Percentiles rank a stretch among this genome's conserved stretches.
Evolutionary conservation across 495 filamentous ascomycete species (phyloP).

Genomic region (Aspergillus indologenus): DNA sequence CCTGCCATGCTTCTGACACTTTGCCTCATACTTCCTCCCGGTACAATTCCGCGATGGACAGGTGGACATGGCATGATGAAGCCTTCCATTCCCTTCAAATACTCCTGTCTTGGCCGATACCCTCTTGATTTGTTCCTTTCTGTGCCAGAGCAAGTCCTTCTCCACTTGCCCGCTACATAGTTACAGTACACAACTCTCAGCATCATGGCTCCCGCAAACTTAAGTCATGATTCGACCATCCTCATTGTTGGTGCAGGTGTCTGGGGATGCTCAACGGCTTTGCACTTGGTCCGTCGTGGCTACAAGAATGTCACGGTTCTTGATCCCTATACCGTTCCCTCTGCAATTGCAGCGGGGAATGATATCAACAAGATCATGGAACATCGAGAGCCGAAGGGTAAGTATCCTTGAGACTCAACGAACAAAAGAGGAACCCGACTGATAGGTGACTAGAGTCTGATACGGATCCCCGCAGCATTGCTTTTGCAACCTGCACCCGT

Average conservation of each 20-base stretch:
- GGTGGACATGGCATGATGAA: neutral
- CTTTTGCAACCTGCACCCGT: conserved; percentile 33
- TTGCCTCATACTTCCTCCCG: too few relatives aligned
- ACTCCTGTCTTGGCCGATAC: neutral
- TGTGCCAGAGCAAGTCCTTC: neutral
- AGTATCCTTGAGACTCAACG: neutral
- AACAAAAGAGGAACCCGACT: neutral
- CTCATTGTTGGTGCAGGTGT: conserved; percentile 48
- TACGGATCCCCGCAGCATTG: conserved; percentile 30
- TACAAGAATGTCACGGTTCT: conserved; percentile 48
- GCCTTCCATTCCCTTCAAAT: neutral
- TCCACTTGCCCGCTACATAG: neutral
- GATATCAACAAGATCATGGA: conserved; percentile 59
- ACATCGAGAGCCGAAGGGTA: conserved; percentile 42
- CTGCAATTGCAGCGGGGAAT: conserved; percentile 52
- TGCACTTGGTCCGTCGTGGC: conserved; percentile 48
- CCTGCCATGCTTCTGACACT: neutral
- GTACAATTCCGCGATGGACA: neutral
- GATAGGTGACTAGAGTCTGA: conserved; percentile 8
- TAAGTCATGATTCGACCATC: conserved; percentile 24
- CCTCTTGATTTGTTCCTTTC: neutral
- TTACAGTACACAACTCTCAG: neutral
- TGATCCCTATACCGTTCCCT: conserved; percentile 45
- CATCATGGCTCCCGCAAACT: conserved; percentile 15
- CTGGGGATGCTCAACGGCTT: conserved; percentile 52